Conservation (phyloP, 2,329 filamentous ascomycete genomes). For the Diplodia intermedia region DNA sequence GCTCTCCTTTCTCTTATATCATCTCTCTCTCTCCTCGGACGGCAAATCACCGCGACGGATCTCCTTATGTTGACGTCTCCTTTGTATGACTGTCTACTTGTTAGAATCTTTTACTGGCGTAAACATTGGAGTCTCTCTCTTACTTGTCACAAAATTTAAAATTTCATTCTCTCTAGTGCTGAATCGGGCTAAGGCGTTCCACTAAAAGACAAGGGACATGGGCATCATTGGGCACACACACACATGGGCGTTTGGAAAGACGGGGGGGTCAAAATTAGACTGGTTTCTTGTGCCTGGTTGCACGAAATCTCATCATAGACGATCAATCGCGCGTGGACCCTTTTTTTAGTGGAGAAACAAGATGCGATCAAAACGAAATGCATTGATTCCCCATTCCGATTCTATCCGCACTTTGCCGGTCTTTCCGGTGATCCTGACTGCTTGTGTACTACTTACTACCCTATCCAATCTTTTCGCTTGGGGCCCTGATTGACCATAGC, state of each 20-base stretch:
- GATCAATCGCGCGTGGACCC: not conserved
- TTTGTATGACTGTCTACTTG: conserved; percentile 8
- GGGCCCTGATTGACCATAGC: not conserved
- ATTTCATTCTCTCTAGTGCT: not conserved
- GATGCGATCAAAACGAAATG: not conserved
- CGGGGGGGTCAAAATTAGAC: conserved; percentile 1
- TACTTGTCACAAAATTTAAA: not conserved
- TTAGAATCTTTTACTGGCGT: not conserved
- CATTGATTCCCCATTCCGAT: not conserved
- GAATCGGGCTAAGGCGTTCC: conserved; percentile 7
- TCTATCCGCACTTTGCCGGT: conserved; percentile 3
- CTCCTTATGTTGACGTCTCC: conserved; percentile 7
- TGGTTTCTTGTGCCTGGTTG: not conserved
- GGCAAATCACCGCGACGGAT: conserved; percentile 6
- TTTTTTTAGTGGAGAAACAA: too few relatives aligned
- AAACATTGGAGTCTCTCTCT: not conserved
- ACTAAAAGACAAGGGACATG: not conserved
- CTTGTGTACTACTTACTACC: not conserved
- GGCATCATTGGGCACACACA: not conserved
- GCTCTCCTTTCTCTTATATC: conserved; percentile 13
- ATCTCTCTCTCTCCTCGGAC: not conserved
- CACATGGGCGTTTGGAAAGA: not conserved
- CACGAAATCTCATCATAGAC: not conserved
- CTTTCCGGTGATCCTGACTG: not conserved
- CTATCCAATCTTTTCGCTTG: not conserved